phyloP scores from a whole-genome alignment of 495 filamentous ascomycete species.

The Talaromyces ruber region DNA sequence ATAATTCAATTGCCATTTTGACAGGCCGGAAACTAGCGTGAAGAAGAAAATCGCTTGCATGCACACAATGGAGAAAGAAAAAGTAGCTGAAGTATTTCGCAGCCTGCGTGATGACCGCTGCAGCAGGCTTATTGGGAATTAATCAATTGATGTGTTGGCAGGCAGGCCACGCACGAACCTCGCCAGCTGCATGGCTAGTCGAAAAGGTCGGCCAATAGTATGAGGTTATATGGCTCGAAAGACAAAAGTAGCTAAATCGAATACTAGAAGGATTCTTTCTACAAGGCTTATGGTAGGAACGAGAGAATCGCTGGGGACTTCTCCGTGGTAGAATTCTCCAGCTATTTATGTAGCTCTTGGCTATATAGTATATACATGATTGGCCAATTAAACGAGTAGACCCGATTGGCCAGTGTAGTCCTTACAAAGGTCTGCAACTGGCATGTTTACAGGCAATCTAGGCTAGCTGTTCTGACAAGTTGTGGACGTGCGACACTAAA shows the following conservation, averaged over 20 bases:
- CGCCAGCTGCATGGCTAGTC: background rate
- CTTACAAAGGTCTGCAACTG: background rate
- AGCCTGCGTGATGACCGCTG: background rate
- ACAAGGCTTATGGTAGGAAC: background rate
- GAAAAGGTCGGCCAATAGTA: background rate
- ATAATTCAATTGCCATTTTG: background rate
- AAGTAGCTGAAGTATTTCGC: background rate
- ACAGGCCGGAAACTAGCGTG: background rate
- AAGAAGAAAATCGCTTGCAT: background rate
- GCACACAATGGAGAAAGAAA: background rate
- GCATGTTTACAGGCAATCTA: background rate
- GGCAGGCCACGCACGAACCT: background rate
- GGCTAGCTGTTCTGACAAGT: background rate
- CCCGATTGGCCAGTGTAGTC: background rate
- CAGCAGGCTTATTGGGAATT: background rate
- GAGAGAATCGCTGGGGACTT: background rate
- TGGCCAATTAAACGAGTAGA: background rate
- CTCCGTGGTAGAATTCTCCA: background rate
- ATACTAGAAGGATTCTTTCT: background rate
- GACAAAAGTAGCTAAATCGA: background rate
- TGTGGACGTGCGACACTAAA: background rate
- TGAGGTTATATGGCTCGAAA: background rate
- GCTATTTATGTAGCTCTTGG: background rate
- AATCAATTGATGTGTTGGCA: background rate
- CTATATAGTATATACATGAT: background rate